phyloP scores from a whole-genome alignment of 129 eudicot genomes.

The Saposhnikovia divaricata region DNA sequence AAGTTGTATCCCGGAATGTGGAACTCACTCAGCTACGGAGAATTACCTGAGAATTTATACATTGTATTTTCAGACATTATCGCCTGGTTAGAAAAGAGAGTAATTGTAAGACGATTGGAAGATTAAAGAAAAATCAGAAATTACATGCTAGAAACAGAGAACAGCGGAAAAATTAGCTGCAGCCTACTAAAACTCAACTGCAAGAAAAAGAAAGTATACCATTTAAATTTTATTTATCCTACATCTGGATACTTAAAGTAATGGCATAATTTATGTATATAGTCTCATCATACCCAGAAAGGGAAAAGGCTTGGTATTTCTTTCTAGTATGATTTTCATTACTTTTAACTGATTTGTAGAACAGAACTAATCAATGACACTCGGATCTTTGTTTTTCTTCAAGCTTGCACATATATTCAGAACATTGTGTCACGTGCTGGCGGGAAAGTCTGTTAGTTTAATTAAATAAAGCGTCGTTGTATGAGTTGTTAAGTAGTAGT shows the following conservation, averaged over 20 bases:
- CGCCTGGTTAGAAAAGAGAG: conserved; percentile 48
- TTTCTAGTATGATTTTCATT: neutral
- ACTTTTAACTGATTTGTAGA: neutral
- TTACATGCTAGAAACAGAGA: conserved; percentile 15
- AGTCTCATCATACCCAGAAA: neutral
- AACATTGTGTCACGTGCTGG: neutral
- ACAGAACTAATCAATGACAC: neutral
- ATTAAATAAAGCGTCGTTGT: too few species aligned
- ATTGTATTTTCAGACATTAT: conserved; percentile 50
- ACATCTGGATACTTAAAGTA: neutral
- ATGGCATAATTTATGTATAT: neutral
- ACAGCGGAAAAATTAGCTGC: neutral
- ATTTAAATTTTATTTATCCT: neutral
- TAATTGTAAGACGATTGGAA: conserved; percentile 29
- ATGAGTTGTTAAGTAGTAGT: too few species aligned
- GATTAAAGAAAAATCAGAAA: conserved; percentile 30
- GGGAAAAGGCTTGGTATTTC: neutral
- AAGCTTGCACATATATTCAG: neutral
- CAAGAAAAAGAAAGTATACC: neutral
- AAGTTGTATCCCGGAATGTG: conserved; percentile 83
- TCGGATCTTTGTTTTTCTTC: neutral
- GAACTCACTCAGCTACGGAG: conserved; percentile 81
- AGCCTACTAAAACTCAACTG: neutral
- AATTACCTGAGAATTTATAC: conserved; percentile 63
- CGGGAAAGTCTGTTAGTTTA: too few species aligned